Evolutionary conservation across 495 filamentous ascomycete genomes (phyloP).

Genomic region (Podospora didyma): DNA sequence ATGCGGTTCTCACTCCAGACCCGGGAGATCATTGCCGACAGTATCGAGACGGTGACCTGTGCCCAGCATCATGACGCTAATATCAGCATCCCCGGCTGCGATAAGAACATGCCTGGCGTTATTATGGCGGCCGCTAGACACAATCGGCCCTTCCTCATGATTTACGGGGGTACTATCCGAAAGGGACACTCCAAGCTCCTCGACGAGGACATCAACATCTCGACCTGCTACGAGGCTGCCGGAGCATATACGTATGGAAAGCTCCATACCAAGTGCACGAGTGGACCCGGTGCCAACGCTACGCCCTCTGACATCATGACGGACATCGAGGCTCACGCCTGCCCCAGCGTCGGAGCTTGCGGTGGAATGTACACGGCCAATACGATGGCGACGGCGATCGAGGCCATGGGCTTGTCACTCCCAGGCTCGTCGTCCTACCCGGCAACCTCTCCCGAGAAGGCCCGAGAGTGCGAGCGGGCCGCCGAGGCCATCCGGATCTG

Average conservation of each 20-base stretch:
- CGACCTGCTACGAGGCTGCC: conserved; percentile 83
- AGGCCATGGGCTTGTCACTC: conserved; percentile 88
- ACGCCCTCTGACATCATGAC: conserved; percentile 77
- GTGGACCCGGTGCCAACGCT: conserved; percentile 29
- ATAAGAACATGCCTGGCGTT: conserved; percentile 97
- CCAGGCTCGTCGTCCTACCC: conserved; percentile 90
- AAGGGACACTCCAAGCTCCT: conserved; percentile 78
- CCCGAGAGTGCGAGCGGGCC: conserved; percentile 83
- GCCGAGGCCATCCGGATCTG: conserved; percentile 81
- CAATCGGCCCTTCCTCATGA: conserved; percentile 75
- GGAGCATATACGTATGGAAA: conserved; percentile 82
- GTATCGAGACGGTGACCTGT: conserved; percentile 87
- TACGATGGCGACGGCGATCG: conserved; percentile 94
- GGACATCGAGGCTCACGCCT: conserved; percentile 81
- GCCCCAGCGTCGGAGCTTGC: conserved; percentile 90
- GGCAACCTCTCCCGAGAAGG: conserved; percentile 82
- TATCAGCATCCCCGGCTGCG: conserved; percentile 91
- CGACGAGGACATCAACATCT: conserved; percentile 81
- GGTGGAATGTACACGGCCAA: conserved; percentile 98
- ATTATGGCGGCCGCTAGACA: conserved; percentile 70
- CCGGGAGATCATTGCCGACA: conserved; percentile 92
- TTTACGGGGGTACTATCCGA: conserved; percentile 87
- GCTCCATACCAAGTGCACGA: conserved; percentile 41
- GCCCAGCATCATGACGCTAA: conserved; percentile 89
- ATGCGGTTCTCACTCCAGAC: conserved; percentile 98